A percentile compares a stretch with the other conserved stretches of the same genome.
phyloP scores from a whole-genome alignment of 225 moss, liverwort and hornwort genomes.

The Physcomitrium patens region DNA sequence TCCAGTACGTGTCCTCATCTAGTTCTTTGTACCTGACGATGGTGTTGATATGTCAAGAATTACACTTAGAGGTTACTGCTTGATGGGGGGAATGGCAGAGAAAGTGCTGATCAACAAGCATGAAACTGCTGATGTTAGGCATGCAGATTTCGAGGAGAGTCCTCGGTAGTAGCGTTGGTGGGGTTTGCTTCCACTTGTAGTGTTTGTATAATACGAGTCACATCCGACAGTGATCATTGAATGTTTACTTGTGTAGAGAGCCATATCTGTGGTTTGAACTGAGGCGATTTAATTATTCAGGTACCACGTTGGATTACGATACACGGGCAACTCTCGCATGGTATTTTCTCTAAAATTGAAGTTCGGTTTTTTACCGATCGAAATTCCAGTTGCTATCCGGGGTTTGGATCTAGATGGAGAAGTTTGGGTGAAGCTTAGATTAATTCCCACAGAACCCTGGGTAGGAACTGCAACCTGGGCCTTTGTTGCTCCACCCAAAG shows the following conservation, averaged over 20 bases:
- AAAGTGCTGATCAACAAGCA: slow-evolving; percentile 9
- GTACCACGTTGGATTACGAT: slow-evolving; percentile 93
- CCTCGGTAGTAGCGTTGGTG: slow-evolving; percentile 6
- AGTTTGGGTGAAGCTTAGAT: slow-evolving; percentile 93
- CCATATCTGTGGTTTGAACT: slow-evolving; percentile 29
- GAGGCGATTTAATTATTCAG: slow-evolving; percentile 40
- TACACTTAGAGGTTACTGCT: neutral
- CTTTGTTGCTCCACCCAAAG: slow-evolving; percentile 87
- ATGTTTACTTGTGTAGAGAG: neutral
- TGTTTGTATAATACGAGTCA: neutral
- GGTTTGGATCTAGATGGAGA: slow-evolving; percentile 96
- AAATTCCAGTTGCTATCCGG: slow-evolving; percentile 81
- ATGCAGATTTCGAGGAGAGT: slow-evolving; percentile 12
- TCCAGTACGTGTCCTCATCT: slow-evolving; percentile 62
- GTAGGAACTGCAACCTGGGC: slow-evolving; percentile 98
- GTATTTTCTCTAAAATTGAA: slow-evolving; percentile 74
- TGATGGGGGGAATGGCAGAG: neutral
- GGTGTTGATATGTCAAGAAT: neutral
- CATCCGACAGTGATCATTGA: slow-evolving; percentile 2
- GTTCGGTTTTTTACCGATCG: slow-evolving; percentile 68
- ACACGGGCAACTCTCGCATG: slow-evolving; percentile 90
- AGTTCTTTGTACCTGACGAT: slow-evolving; percentile 15
- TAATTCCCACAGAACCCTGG: slow-evolving; percentile 94
- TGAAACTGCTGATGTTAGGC: slow-evolving; percentile 1
- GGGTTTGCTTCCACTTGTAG: slow-evolving; percentile 9